Evolutionary conservation across 805 yeast genomes (phyloP).

Genomic region (Saturnispora serradocipensis): DNA sequence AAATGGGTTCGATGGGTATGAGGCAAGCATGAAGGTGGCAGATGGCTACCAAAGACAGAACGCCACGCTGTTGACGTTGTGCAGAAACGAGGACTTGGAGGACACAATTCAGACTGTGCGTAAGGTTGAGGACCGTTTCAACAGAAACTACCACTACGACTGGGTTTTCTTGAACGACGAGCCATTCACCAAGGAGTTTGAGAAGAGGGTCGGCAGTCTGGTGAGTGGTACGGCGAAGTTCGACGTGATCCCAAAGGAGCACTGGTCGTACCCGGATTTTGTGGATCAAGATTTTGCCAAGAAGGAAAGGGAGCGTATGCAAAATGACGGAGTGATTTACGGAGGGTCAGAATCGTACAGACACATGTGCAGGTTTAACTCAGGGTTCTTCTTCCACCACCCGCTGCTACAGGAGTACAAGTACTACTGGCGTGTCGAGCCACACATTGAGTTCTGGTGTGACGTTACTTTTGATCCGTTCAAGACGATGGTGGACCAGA

Average conservation of each 20-base stretch:
- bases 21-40: constrained; percentile 6
- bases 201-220: constrained; percentile 38
- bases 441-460: constrained; percentile 52
- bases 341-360: constrained; percentile 34
- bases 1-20: constrained; percentile 1
- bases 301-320: constrained; percentile 49
- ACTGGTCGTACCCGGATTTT: constrained; percentile 82
- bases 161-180: constrained; percentile 90
- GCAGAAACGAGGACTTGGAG: constrained; percentile 57
- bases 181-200: constrained; percentile 66
- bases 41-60: constrained; percentile 25
- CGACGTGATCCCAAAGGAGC: constrained; percentile 65
- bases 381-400: constrained; percentile 51
- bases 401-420: constrained; percentile 48
- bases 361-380: constrained; percentile 40
- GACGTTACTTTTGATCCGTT: constrained; percentile 58
- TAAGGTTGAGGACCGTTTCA: constrained; percentile 72
- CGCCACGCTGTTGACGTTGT: constrained; percentile 55
- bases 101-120: constrained; percentile 55
- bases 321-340: constrained; percentile 29
- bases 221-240: constrained; percentile 63
- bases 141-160: constrained; percentile 66
- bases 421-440: constrained; percentile 74
- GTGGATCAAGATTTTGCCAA: constrained; percentile 70
- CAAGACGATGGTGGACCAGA: constrained; percentile 42